A percentile compares a stretch with the other conserved stretches of the same genome.
Evolutionary conservation across 2,329 filamentous ascomycete species (phyloP).

Genomic region (Calonectria pseudoreteaudii): DNA sequence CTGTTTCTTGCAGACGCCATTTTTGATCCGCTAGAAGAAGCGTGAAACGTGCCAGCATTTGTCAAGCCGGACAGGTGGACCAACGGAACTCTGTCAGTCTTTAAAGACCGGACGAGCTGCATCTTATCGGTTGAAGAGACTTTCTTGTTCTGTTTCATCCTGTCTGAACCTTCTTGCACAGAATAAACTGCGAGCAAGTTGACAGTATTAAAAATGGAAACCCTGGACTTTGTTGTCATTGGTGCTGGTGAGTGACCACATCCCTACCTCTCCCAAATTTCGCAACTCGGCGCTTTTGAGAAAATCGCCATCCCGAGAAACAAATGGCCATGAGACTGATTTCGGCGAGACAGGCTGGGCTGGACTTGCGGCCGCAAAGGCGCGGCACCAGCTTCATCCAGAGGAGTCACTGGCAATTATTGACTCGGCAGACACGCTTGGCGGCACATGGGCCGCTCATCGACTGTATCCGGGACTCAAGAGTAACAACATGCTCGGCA

Average conservation of each 20-base stretch:
- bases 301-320: not conserved
- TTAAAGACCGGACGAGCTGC: constrained; percentile 25
- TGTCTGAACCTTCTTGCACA: not conserved
- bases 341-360: constrained; percentile 47
- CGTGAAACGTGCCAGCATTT: constrained; percentile 10
- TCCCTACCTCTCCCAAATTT: not conserved
- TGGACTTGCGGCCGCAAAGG: constrained; percentile 72
- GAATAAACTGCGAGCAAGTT: not conserved
- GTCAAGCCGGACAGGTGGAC: not conserved
- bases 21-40: constrained; percentile 8
- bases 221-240: constrained; percentile 60
- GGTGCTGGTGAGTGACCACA: constrained; percentile 61
- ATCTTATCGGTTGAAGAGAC: not conserved
- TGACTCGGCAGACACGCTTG: constrained; percentile 68
- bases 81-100: not conserved
- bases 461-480: constrained; percentile 77
- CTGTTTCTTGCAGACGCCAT: constrained; percentile 8
- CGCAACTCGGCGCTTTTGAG: constrained; percentile 6
- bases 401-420: constrained; percentile 66
- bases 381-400: constrained; percentile 70
- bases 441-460: constrained; percentile 77
- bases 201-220: constrained; percentile 51
- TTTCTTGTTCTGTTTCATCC: not conserved
- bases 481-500: constrained; percentile 80
- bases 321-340: constrained; percentile 5